These are phyloP conservation scores for Mycena sp. DNA, from an alignment of 1,284 basidiomycete species.

Conservation along the genomic window DNA sequence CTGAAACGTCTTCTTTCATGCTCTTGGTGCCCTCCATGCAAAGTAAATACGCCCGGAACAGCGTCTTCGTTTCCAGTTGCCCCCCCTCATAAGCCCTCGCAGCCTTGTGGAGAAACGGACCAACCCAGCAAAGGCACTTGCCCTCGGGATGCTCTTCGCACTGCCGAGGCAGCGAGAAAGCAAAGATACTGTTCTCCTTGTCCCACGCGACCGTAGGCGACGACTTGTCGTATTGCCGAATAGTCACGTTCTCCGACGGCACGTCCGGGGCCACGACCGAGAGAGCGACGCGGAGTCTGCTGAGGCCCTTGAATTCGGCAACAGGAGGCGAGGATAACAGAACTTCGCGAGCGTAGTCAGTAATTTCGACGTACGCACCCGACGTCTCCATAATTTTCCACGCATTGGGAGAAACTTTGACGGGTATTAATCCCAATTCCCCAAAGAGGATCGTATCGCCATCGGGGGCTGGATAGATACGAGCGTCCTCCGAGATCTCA, in stretches of 20 bases:
- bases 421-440: background rate
- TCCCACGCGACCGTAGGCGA: conserved; percentile 4
- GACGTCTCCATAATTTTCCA: conserved; percentile 7
- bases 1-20: background rate
- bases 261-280: background rate
- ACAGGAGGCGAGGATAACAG: background rate
- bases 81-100: background rate
- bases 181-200: background rate
- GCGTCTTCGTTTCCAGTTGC: background rate
- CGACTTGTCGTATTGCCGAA: conserved; percentile 6
- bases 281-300: background rate
- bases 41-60: background rate
- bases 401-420: background rate
- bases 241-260: background rate
- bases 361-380: background rate
- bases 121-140: conserved; percentile 12
- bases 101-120: conserved; percentile 6
- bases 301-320: background rate
- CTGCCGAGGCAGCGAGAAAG: background rate
- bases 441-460: background rate
- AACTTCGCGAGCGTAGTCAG: background rate
- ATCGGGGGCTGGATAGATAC: background rate
- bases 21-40: conserved; percentile 3
- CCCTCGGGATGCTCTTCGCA: background rate
- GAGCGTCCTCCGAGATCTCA: background rate